A percentile compares a stretch with the other conserved stretches of the same genome.
Evolutionary conservation across 768 basidiomycete genomes (phyloP).

Genomic region (Tulasnella sp.): DNA sequence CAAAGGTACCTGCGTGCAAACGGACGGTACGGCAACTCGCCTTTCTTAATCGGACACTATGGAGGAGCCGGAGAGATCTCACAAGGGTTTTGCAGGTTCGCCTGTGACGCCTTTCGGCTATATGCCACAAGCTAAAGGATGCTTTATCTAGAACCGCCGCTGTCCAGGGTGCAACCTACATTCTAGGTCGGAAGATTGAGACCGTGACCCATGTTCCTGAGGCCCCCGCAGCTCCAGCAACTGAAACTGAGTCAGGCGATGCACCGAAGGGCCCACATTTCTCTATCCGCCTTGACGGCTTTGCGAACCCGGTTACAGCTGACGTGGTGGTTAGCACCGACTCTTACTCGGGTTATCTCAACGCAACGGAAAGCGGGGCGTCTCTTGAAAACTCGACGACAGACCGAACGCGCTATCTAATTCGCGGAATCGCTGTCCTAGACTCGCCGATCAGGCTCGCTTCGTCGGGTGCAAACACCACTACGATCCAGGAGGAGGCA

Average conservation of each 20-base stretch:
- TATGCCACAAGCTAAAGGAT: slow-evolving; percentile 42
- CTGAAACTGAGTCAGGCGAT: slow-evolving; percentile 17
- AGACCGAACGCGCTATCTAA: slow-evolving; percentile 48
- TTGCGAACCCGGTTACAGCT: slow-evolving; percentile 36
- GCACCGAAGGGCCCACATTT: slow-evolving; percentile 27
- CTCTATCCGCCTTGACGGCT: slow-evolving; percentile 31
- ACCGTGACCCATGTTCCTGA: slow-evolving; percentile 23
- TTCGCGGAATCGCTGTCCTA: slow-evolving; percentile 60
- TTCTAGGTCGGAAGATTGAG: slow-evolving; percentile 44
- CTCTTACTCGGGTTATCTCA: slow-evolving; percentile 15
- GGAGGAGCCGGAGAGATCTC: slow-evolving; percentile 90
- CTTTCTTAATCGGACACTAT: slow-evolving; percentile 94
- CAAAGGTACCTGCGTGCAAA: slow-evolving; percentile 73
- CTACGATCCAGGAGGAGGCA: not conserved
- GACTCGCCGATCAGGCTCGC: slow-evolving; percentile 48
- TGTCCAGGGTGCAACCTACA: slow-evolving; percentile 58
- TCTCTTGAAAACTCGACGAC: slow-evolving; percentile 42
- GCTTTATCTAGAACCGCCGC: slow-evolving; percentile 66
- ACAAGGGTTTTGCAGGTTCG: slow-evolving; percentile 70
- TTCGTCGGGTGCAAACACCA: slow-evolving; percentile 21
- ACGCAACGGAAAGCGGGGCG: not conserved
- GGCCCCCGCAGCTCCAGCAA: not conserved
- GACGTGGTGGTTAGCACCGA: slow-evolving; percentile 32
- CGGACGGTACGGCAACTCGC: slow-evolving; percentile 84
- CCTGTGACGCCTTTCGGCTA: not conserved